Conservation (phyloP, 306 rosid genomes). For the Cucurbita ficifolia region DNA sequence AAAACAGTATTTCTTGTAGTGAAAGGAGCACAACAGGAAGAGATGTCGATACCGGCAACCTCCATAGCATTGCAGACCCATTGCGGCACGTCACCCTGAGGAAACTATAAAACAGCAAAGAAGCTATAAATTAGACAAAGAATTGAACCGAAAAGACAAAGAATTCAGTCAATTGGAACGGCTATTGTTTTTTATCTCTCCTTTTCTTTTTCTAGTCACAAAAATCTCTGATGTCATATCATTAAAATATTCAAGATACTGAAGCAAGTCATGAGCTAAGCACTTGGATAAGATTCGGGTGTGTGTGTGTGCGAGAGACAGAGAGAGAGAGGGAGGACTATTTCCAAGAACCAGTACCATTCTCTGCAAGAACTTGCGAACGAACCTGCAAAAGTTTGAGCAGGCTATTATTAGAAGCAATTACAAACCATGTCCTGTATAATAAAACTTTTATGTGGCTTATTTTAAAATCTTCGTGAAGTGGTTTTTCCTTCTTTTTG, state of each 20-base stretch:
- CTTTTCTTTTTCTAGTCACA: background rate
- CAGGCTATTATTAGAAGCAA: background rate
- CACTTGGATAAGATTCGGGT: background rate
- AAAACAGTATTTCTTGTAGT: no score
- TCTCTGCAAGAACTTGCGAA: constrained; percentile 54
- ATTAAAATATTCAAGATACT: background rate
- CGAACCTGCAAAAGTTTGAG: constrained; percentile 52
- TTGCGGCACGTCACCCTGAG: constrained; percentile 71
- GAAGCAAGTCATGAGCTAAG: background rate
- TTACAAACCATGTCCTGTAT: background rate
- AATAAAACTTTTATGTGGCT: background rate
- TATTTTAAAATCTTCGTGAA: background rate
- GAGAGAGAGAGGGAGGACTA: background rate
- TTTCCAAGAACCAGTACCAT: constrained; percentile 36
- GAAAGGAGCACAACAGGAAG: constrained; percentile 53
- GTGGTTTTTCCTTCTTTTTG: background rate
- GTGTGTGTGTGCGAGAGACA: background rate
- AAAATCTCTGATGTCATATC: background rate
- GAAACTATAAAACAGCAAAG: constrained; percentile 44
- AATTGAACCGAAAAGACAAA: background rate
- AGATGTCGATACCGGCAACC: constrained; percentile 84
- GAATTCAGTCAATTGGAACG: background rate
- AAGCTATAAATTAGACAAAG: background rate
- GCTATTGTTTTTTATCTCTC: background rate
- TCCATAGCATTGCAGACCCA: constrained; percentile 98